Evolutionary conservation across 2,329 filamentous ascomycete species (phyloP).

Genomic region (Gnomoniopsis smithogilvyi): DNA sequence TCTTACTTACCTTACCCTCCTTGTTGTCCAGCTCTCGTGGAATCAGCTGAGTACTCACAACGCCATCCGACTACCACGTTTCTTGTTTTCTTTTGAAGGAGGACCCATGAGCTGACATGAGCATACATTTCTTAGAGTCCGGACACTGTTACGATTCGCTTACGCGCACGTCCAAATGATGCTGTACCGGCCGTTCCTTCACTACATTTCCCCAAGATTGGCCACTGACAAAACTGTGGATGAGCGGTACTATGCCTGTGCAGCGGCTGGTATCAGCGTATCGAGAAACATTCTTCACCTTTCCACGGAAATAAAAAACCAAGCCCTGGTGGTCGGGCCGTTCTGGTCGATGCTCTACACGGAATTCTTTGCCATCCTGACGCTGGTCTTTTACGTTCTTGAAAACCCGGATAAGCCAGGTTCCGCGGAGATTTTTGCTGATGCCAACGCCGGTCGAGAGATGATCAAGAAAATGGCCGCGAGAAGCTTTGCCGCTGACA

Average conservation of each 20-base stretch:
- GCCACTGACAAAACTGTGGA: conserved; percentile 59
- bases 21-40: not conserved
- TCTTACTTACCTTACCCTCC: not conserved
- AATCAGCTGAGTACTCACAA: not conserved
- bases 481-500: conserved; percentile 83
- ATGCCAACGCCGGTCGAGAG: conserved; percentile 80
- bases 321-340: conserved; percentile 71
- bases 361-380: conserved; percentile 77
- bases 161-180: conserved; percentile 82
- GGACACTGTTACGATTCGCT: conserved; percentile 74
- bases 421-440: conserved; percentile 75
- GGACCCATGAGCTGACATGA: conserved; percentile 16
- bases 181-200: conserved; percentile 77
- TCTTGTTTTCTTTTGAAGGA: too few species aligned
- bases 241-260: conserved; percentile 74
- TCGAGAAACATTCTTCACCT: conserved; percentile 76
- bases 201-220: conserved; percentile 70
- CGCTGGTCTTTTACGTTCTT: conserved; percentile 74
- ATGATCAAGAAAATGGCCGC: conserved; percentile 76
- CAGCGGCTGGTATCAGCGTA: conserved; percentile 59
- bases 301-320: conserved; percentile 71
- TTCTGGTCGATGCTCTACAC: conserved; percentile 89
- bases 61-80: too few species aligned
- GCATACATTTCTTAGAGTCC: conserved; percentile 42
- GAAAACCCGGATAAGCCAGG: conserved; percentile 76